Base-by-base conservation (phyloP, 495 filamentous ascomycete genomes). In the Penicillium longicatenatum region DNA sequence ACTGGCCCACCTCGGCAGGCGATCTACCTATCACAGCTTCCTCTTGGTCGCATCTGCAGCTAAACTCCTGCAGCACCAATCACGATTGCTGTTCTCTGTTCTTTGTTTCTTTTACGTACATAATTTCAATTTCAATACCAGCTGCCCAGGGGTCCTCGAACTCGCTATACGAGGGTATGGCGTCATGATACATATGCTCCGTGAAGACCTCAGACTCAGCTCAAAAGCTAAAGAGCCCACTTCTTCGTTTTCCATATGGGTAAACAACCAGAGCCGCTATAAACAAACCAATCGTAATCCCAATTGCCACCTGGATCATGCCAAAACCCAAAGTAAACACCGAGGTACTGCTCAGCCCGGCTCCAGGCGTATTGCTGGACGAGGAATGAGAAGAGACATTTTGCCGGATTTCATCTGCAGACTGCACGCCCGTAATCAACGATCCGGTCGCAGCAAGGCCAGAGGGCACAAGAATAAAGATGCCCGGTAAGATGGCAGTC, bases 381-480 rank as follows among this genome's bases (percentile, higher is more conserved):
- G 22, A 10, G 5, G 39, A 21, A 21, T 66, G 57, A 12, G 66
- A 54, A 10, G 76, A 74, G 3, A 77, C 70, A 22, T 78, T 83
- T 54, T 81, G 79, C 5, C 81, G 84, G 44, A 95, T 84, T 61
- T 88, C 79, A 63, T 96, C 83, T 8, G 91, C 93, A 9, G 82
- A 87, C 46, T 85, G 83, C 11, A 97, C 75, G 22, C 93, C 93
- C 26, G 82, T 83, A 21, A 97, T 78, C 58, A 97, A 75, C 12
- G 84, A 88, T 1, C 92, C 93, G 3, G 81, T 81, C 3, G 90
- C 91, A 1, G 92, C 90, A 8, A 97, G 79, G 0, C 91, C 92
- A 9, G 85, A 90, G 0, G 93, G 93, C 8, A 97, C 93, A 51
- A 93, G 88, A 5, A 96, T 90, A 64, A 96, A 95, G 57, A 97